A percentile compares a stretch with the other conserved stretches of the same genome.
Evolutionary conservation across 192 early-diverging fungal species (phyloP).

Genomic region (Mortierella alpina): DNA sequence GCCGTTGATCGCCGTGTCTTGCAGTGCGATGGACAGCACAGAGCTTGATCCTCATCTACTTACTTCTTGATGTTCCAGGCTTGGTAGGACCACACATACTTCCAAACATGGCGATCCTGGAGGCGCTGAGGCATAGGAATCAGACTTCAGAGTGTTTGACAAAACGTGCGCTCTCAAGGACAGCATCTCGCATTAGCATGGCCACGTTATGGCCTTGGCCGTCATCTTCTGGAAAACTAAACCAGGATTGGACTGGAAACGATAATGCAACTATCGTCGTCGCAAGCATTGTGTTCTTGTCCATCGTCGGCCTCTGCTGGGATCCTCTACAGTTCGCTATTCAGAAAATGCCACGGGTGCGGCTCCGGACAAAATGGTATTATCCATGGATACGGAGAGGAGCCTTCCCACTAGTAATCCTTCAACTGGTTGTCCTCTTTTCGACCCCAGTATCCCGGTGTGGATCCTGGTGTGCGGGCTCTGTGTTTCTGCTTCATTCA

Average conservation of each 20-base stretch:
- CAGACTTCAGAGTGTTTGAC: slow-evolving; percentile 1
- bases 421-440: slow-evolving; percentile 4
- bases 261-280: slow-evolving; percentile 4
- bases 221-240: background rate
- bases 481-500: background rate
- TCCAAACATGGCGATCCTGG: background rate
- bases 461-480: background rate
- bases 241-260: background rate
- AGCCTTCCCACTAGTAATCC: background rate
- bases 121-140: background rate
- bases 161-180: background rate
- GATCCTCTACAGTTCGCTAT: slow-evolving; percentile 15
- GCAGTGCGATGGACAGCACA: background rate
- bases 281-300: background rate
- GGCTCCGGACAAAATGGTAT: slow-evolving; percentile 16
- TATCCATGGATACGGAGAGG: slow-evolving; percentile 5
- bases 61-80: background rate
- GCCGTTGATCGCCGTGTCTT: background rate
- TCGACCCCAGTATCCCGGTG: background rate
- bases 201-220: slow-evolving; percentile 11
- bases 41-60: background rate
- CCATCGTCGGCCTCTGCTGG: slow-evolving; percentile 21
- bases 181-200: background rate
- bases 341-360: slow-evolving; percentile 11
- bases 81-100: slow-evolving; percentile 7